Conservation (phyloP, 768 basidiomycete genomes). For the Xanthoconium stramineum region DNA sequence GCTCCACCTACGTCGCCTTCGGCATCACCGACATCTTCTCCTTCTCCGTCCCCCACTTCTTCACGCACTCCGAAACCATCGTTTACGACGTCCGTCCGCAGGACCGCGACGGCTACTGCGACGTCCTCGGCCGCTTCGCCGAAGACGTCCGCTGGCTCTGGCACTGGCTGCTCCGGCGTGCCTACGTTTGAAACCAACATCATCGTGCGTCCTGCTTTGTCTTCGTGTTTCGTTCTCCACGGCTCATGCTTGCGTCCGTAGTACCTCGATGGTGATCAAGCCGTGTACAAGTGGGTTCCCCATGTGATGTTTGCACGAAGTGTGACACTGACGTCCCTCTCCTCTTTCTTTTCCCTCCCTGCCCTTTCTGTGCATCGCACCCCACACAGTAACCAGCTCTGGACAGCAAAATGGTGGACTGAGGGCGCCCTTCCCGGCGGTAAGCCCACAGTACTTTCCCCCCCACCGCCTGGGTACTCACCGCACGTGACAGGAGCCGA, state of each 20-base stretch:
- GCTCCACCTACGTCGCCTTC: constrained; percentile 1
- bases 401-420: constrained; percentile 19
- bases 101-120: constrained; percentile 14
- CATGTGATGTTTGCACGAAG: not conserved
- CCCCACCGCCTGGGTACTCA: too few relatives aligned
- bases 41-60: too few relatives aligned
- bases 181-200: constrained; percentile 37
- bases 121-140: not conserved
- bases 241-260: constrained; percentile 8
- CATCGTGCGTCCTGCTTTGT: constrained; percentile 34
- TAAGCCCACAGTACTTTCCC: not conserved
- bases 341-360: too few relatives aligned
- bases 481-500: not conserved
- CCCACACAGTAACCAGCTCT: constrained; percentile 3
- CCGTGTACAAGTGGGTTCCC: constrained; percentile 38
- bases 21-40: not conserved
- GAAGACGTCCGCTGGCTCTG: constrained; percentile 4
- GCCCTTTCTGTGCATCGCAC: too few relatives aligned
- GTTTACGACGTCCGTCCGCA: not conserved
- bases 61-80: not conserved
- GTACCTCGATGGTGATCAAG: constrained; percentile 44
- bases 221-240: not conserved
- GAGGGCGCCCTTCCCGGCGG: constrained; percentile 6
- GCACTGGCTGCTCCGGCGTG: constrained; percentile 40
- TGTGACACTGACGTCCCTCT: not conserved